Evolutionary conservation across 2,329 filamentous ascomycete species (phyloP), one percentile per base, ranked within the genome.

Genomic region (Fusarium xyrophilum): DNA sequence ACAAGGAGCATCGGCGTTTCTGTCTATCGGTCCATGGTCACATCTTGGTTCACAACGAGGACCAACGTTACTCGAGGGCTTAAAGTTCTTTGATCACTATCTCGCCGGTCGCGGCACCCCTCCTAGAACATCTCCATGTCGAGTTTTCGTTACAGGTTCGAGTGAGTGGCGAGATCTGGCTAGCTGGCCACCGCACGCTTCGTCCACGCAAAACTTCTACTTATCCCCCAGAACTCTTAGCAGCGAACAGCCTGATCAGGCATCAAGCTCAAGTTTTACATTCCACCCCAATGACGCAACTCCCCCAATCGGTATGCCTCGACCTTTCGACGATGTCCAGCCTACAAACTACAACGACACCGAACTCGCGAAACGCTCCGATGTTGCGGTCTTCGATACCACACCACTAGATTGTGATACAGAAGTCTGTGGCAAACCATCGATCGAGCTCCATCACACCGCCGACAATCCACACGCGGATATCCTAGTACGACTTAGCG

Each of bases 101-200:
- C 43, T 46, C 9, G 13, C 14, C 0, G 43, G 14, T 6, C 43
- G 0, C 0, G 19, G 19, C 0, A 1, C 27, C 5, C 2, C 25
- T 15, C 43, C 25, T 6, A 46, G 43, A 8, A 15, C 19, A 21
- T 28, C 13, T 0, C 0, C 19, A 2, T 46, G 19, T 15, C 43
- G 43, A 21, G 14, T 46, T 0, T 46, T 46, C 2, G 5, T 46
- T 12, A 21, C 43, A 28, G 25, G 43, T 0, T 28, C 0, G 5
- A 46, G 28, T 21, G 43, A 46, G 1, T 46, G 43, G 43, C 25
- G 43, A 21, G 25, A 46, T 7, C 2, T 28, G 25, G 14, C 6
- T 2, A 12, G 5, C 43, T 28, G 19, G 43, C 43, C 43, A 0
- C 43, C 43, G 2, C 2, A 2, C 10, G 0, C 13, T 30, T 17